Percentiles rank a stretch among this genome's conserved stretches.
These are phyloP conservation scores for Acrasis kona DNA, from an alignment of 78 protist genomes.

Conservation along the genomic window DNA sequence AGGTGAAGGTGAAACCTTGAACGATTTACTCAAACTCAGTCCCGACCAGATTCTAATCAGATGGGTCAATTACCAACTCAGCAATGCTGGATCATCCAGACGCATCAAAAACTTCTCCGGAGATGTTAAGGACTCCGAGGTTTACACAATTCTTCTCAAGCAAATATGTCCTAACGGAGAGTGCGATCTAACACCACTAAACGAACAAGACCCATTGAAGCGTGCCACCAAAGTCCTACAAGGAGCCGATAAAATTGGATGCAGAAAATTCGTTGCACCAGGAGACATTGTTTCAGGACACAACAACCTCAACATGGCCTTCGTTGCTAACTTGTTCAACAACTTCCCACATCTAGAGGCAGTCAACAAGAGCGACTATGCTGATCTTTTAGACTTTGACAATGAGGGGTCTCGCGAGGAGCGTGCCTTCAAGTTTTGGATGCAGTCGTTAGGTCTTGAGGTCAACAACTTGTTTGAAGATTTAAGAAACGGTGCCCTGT, in stretches of 20 bases:
- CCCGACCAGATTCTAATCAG: conserved; percentile 82
- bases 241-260: conserved; percentile 76
- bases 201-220: conserved; percentile 18
- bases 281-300: conserved; percentile 69
- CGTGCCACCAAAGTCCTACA: conserved; percentile 74
- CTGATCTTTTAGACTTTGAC: conserved; percentile 21
- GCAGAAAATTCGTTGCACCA: conserved; percentile 64
- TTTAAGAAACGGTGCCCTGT: conserved; percentile 66
- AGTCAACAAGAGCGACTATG: conserved; percentile 25
- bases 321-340: conserved; percentile 92
- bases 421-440: conserved; percentile 82
- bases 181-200: conserved; percentile 44
- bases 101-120: conserved; percentile 71
- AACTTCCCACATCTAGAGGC: conserved; percentile 63
- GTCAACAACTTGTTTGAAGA: conserved; percentile 74
- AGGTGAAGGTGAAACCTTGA: conserved; percentile 78
- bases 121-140: conserved; percentile 67
- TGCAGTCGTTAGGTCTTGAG: conserved; percentile 83
- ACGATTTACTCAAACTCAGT: conserved; percentile 63
- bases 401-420: conserved; percentile 84
- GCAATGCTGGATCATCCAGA: conserved; percentile 62
- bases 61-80: conserved; percentile 91
- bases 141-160: conserved; percentile 75
- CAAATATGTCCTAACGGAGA: conserved; percentile 58
- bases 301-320: conserved; percentile 81